phyloP scores from a whole-genome alignment of 2,329 filamentous ascomycete species.

The Periconia digitata region DNA sequence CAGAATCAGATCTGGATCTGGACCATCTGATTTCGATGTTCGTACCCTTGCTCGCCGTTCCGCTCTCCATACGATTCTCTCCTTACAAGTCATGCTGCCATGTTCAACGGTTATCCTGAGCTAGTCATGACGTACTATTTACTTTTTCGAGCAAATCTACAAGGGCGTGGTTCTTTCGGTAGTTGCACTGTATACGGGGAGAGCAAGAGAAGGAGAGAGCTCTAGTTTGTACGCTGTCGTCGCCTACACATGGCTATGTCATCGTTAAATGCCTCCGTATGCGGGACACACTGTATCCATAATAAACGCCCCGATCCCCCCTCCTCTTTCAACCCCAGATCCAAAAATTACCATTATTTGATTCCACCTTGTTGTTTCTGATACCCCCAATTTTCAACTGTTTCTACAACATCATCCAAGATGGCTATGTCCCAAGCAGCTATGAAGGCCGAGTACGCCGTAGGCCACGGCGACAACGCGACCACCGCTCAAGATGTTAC shows the following conservation, averaged over 20 bases:
- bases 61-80: neutral
- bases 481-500: slow-evolving; percentile 69
- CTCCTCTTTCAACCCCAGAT: neutral
- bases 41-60: neutral
- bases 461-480: slow-evolving; percentile 69
- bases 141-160: slow-evolving; percentile 26
- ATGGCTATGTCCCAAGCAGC: slow-evolving; percentile 57
- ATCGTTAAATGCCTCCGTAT: slow-evolving; percentile 19
- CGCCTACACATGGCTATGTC: slow-evolving; percentile 24
- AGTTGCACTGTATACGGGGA: slow-evolving; percentile 5
- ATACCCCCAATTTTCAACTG: no score
- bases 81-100: neutral
- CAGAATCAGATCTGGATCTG: neutral
- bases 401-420: slow-evolving; percentile 14
- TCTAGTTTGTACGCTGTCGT: no score
- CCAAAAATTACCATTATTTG: neutral
- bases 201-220: no score
- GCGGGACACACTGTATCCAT: no score
- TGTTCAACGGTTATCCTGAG: slow-evolving; percentile 12
- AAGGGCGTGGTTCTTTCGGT: slow-evolving; percentile 13
- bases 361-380: no score
- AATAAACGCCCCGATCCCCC: neutral
- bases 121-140: slow-evolving; percentile 33
- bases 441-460: slow-evolving; percentile 62
- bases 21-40: neutral